phyloP scores from a whole-genome alignment of 805 yeast species.

The Monosporozyma solicola region DNA sequence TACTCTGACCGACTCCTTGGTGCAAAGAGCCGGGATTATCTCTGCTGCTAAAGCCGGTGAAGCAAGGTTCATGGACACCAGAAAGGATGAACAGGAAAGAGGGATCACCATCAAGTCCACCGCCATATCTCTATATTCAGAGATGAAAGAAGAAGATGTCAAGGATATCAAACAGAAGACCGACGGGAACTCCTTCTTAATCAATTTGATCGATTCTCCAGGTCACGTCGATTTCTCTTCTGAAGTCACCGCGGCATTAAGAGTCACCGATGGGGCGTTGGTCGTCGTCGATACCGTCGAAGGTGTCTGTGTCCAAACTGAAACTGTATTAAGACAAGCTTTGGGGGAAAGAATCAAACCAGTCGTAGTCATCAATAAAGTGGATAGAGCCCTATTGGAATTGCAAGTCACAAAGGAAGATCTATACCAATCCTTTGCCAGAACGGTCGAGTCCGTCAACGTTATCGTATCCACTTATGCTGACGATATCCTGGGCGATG shows the following conservation, averaged over 20 bases:
- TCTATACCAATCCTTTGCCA: constrained; percentile 92
- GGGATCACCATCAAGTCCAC: constrained; percentile 99
- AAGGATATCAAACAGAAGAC: constrained; percentile 80
- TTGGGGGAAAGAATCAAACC: constrained; percentile 99
- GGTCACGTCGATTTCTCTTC: constrained; percentile 99
- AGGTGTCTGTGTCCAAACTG: constrained; percentile 99
- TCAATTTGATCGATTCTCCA: constrained; percentile 98
- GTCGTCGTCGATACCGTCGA: constrained; percentile 98
- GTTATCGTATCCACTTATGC: constrained; percentile 93
- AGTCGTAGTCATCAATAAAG: constrained; percentile 96
- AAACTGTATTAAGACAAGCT: constrained; percentile 98
- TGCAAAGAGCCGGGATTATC: constrained; percentile 98
- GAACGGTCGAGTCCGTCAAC: constrained; percentile 99
- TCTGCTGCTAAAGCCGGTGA: constrained; percentile 99
- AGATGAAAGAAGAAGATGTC: constrained; percentile 72
- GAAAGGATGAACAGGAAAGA: constrained; percentile 43
- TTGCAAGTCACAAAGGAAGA: constrained; percentile 98
- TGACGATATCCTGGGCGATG: constrained; percentile 87
- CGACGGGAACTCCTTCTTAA: constrained; percentile 87
- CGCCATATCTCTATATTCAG: constrained; percentile 91
- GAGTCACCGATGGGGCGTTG: constrained; percentile 99
- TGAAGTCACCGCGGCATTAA: constrained; percentile 98
- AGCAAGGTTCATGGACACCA: constrained; percentile 98
- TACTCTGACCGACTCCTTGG: constrained; percentile 97
- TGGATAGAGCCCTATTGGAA: constrained; percentile 98